Conservation (phyloP, 192 early-diverging fungal genomes). For the Podila minutissima region DNA sequence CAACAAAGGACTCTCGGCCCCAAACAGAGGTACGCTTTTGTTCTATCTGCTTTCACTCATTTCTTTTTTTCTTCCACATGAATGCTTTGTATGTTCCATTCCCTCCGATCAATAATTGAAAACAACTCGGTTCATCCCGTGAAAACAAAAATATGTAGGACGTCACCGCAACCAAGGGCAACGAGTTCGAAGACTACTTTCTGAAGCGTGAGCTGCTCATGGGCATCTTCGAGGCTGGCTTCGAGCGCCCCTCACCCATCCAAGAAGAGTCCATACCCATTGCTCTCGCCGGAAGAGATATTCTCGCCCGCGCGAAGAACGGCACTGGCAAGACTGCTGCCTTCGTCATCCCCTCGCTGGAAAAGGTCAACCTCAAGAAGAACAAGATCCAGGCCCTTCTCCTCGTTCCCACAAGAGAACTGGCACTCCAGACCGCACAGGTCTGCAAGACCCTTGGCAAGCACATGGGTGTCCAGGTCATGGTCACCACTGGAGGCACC, state of each 20-base stretch:
- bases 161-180: slow-evolving; percentile 97
- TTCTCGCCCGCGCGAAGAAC: slow-evolving; percentile 97
- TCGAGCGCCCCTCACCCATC: slow-evolving; percentile 97
- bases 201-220: slow-evolving; percentile 96
- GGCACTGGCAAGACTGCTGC: slow-evolving; percentile 96
- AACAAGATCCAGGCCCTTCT: slow-evolving; percentile 92
- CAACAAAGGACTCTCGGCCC: slow-evolving; percentile 87
- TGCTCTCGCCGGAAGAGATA: slow-evolving; percentile 94
- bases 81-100: too few species aligned
- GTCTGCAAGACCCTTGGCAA: slow-evolving; percentile 98
- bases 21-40: slow-evolving; percentile 76
- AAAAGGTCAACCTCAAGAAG: slow-evolving; percentile 91
- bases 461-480: slow-evolving; percentile 95
- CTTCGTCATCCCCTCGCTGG: slow-evolving; percentile 95
- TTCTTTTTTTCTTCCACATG: too few species aligned
- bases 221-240: slow-evolving; percentile 99
- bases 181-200: slow-evolving; percentile 99
- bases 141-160: slow-evolving; percentile 57
- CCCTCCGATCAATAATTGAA: too few species aligned
- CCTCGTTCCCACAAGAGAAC: slow-evolving; percentile 95
- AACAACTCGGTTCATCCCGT: background rate
- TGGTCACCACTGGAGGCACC: slow-evolving; percentile 99
- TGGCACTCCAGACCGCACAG: slow-evolving; percentile 99
- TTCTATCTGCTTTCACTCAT: too few species aligned
- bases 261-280: slow-evolving; percentile 99